Evolutionary conservation across 1,284 basidiomycete genomes (phyloP), one percentile per base, ranked within the genome.

Genomic region (Sanghuangporus baumii): DNA sequence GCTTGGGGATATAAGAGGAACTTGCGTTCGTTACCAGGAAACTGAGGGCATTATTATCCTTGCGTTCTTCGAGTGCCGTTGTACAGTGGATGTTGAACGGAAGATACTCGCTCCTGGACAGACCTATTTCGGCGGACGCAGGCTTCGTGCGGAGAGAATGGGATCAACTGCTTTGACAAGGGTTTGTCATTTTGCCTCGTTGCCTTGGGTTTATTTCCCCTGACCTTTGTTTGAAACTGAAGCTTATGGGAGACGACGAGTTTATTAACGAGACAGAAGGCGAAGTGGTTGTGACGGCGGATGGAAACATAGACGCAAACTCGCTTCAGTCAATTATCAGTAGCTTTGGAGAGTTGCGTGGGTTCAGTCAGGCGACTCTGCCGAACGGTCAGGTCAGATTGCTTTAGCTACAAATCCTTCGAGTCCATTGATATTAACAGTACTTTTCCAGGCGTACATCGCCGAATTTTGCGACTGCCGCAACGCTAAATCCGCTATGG

Each of bases 401-500:
- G 26, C 26, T 20, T 23, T 31, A 26, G n/a, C 16, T 62, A 40
- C 52, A 16, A n/a, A 23, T 20, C 12, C 14, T 12, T 52, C 47
- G 2, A 37, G 3, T 34, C n/a, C 16, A 18, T 34, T 23, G 38
- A 38, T 4, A 43, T 56, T 38, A 0, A 48, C 20, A 31, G 47
- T 54, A 40, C 57, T 51, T 31, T 63, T 58, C 12, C 71, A 81
- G 73, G 71, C 77, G 31, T 88, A 83, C 71, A 73, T 74, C 54
- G 81, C 84, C 54, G 87, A 90, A 66, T 91, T 83, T 68, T 85
- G 78, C 69, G 86, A 91, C 69, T 75, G 80, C 20, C 78, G 84
- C 37, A 79, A 81, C 51, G 83, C 83, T 5, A 73, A 75, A 20
- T 54, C 59, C 40, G 74, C 75, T 6, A 80, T 81, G 48, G 80